Conservation (phyloP, 345 rosid genomes). For the Pseudoturritis turrita region DNA sequence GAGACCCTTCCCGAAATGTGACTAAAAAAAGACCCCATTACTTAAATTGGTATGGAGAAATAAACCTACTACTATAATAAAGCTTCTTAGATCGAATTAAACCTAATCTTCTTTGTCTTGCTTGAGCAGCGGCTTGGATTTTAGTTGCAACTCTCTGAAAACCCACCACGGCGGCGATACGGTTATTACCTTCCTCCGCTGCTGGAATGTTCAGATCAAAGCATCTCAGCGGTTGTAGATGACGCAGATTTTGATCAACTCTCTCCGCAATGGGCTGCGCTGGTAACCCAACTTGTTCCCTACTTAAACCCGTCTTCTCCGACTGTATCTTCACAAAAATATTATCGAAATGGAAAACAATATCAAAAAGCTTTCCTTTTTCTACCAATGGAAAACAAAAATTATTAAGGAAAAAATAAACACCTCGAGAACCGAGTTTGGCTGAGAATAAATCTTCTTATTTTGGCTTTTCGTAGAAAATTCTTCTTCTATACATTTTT, state of each 20-base stretch:
- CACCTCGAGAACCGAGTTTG: slow-evolving; percentile 11
- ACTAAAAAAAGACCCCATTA: neutral
- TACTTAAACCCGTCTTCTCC: slow-evolving; percentile 10
- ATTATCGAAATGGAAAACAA: slow-evolving; percentile 1
- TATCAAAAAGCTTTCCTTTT: neutral
- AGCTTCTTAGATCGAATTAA: slow-evolving; percentile 21
- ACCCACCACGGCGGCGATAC: neutral
- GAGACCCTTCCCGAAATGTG: neutral
- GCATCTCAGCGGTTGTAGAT: slow-evolving; percentile 5
- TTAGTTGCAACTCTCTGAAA: neutral
- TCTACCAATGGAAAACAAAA: neutral
- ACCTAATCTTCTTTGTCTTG: slow-evolving; percentile 23
- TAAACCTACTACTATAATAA: neutral
- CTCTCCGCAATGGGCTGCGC: slow-evolving; percentile 5
- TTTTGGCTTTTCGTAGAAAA: neutral
- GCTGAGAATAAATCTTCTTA: neutral
- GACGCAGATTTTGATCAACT: neutral
- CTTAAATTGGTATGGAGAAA: slow-evolving; percentile 1
- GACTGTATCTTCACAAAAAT: slow-evolving; percentile 7
- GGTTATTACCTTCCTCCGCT: neutral
- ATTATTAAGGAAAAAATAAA: neutral
- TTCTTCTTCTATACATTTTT: neutral
- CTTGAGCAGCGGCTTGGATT: slow-evolving; percentile 25
- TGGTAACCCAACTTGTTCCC: slow-evolving; percentile 14
- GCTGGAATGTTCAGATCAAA: slow-evolving; percentile 29